Evolutionary conservation across 129 eudicot genomes (phyloP).

Genomic region (Tagetes patula): DNA sequence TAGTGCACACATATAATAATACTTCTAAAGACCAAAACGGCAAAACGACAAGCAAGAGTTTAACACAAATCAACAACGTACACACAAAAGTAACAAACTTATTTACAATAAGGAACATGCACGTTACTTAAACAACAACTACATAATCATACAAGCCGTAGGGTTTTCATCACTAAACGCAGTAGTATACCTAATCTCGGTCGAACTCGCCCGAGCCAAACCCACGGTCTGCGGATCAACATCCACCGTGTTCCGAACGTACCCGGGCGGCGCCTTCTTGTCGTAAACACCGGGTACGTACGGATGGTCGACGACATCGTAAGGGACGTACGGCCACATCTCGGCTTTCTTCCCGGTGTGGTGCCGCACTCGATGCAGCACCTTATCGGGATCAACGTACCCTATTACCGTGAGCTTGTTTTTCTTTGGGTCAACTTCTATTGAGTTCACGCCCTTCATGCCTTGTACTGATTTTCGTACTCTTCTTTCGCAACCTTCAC

Average conservation of each 20-base stretch:
- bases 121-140: not conserved
- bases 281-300: constrained; percentile 62
- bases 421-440: constrained; percentile 48
- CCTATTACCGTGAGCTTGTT: constrained; percentile 53
- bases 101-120: not conserved
- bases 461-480: constrained; percentile 56
- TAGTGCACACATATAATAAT: too few species aligned
- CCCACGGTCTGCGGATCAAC: constrained; percentile 26
- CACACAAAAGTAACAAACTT: not conserved
- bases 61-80: too few species aligned
- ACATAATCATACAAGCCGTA: constrained; percentile 50
- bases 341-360: constrained; percentile 54
- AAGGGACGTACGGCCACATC: constrained; percentile 62
- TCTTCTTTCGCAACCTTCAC: constrained; percentile 68
- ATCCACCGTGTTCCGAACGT: constrained; percentile 36
- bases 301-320: constrained; percentile 54
- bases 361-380: constrained; percentile 48
- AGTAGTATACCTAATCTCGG: constrained; percentile 46
- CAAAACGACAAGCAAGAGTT: not conserved
- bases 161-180: constrained; percentile 70
- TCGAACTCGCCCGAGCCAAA: constrained; percentile 43
- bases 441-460: constrained; percentile 55
- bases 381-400: constrained; percentile 57
- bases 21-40: too few species aligned
- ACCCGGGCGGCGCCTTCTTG: constrained; percentile 62